Conservation (phyloP, 768 basidiomycete genomes). For the Podaxis sp. region DNA sequence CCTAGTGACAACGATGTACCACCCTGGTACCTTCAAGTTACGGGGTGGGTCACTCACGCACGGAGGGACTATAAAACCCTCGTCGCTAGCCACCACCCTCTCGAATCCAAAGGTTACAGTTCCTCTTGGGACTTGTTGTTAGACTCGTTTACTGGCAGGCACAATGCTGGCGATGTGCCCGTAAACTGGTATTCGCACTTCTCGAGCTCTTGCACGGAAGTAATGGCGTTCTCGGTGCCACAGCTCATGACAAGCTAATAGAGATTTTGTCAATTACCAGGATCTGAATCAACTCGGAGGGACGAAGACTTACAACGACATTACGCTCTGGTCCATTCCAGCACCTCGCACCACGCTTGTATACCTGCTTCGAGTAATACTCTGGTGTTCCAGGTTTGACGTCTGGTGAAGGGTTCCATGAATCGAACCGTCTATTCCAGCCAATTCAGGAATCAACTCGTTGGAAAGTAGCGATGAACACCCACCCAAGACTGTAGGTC, state of each 20-base stretch:
- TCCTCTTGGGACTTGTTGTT: conserved; percentile 35
- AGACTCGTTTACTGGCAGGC: conserved; percentile 49
- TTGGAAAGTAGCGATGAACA: conserved; percentile 8
- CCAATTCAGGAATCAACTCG: not conserved
- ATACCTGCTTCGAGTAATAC: conserved; percentile 80
- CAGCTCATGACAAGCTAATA: conserved; percentile 80
- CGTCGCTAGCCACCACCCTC: not conserved
- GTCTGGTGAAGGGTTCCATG: conserved; percentile 69
- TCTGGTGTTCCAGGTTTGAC: conserved; percentile 56
- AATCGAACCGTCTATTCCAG: conserved; percentile 59
- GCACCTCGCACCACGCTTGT: conserved; percentile 82
- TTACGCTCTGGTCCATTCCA: conserved; percentile 96
- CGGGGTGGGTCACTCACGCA: too few relatives aligned
- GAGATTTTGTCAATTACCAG: conserved; percentile 8
- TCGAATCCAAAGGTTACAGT: conserved; percentile 23
- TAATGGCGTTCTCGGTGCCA: conserved; percentile 77
- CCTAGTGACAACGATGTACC: too few relatives aligned
- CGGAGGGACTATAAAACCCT: not conserved
- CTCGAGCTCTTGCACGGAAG: conserved; percentile 82
- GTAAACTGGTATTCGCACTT: conserved; percentile 94
- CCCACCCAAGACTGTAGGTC: conserved; percentile 80
- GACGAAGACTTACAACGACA: conserved; percentile 52
- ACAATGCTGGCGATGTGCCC: conserved; percentile 82
- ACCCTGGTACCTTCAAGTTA: too few relatives aligned
- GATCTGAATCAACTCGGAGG: not conserved